Evolutionary conservation across 441 rosid species (phyloP).

Genomic region (Mallotus repandus): DNA sequence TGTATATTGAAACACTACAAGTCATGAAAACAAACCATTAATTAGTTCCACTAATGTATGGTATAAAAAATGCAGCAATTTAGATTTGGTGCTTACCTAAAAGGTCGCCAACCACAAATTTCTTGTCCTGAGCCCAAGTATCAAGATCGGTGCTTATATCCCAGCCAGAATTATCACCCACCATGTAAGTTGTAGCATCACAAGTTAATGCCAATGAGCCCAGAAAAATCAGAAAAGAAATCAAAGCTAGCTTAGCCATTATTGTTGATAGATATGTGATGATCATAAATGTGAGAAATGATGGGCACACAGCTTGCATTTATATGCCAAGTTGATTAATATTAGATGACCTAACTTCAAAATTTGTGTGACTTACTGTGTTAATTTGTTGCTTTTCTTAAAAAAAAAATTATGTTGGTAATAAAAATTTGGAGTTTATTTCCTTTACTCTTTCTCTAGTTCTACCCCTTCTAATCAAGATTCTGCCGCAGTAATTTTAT

Average conservation of each 20-base stretch:
- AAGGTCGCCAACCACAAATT: slow-evolving; percentile 66
- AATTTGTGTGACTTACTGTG: slow-evolving; percentile 26
- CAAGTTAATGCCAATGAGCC: slow-evolving; percentile 30
- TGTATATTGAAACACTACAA: slow-evolving; percentile 65
- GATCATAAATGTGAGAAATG: neutral
- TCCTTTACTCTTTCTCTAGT: too few relatives aligned
- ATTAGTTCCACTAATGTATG: neutral
- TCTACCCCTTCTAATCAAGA: too few relatives aligned
- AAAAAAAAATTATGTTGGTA: too few relatives aligned
- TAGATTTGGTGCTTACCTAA: slow-evolving; percentile 41
- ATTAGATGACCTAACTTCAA: slow-evolving; percentile 70
- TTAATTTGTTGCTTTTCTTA: neutral
- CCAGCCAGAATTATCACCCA: slow-evolving; percentile 93
- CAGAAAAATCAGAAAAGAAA: slow-evolving; percentile 24
- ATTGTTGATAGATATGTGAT: slow-evolving; percentile 9
- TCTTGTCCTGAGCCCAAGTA: slow-evolving; percentile 62
- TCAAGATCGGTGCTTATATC: slow-evolving; percentile 77
- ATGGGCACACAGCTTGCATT: slow-evolving; percentile 1
- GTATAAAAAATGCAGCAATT: neutral
- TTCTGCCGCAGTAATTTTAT: too few relatives aligned
- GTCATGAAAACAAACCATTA: neutral
- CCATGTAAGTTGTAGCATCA: slow-evolving; percentile 53
- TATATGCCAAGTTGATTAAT: slow-evolving; percentile 28
- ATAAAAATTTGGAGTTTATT: too few relatives aligned
- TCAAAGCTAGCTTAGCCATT: slow-evolving; percentile 38